phyloP scores from a whole-genome alignment of 1,139 yeast genomes.

The Kluyveromyces sp. region DNA sequence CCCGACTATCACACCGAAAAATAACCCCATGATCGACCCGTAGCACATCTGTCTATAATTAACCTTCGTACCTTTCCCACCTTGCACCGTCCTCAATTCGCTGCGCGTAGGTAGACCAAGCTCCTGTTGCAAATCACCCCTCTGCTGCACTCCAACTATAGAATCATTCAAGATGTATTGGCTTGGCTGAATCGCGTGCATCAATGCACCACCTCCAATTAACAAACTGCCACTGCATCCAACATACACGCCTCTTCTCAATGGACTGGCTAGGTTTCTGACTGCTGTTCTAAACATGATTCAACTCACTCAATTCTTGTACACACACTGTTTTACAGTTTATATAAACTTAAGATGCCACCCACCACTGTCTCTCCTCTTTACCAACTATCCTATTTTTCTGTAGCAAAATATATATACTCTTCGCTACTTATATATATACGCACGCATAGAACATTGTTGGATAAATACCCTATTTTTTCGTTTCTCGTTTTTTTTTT shows the following conservation, averaged over 20 bases:
- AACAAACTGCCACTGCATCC: constrained; percentile 2
- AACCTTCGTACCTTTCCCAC: constrained; percentile 14
- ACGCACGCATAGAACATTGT: too few species aligned
- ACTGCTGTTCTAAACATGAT: constrained; percentile 5
- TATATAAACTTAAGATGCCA: too few species aligned
- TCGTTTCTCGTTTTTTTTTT: too few species aligned
- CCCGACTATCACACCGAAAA: constrained; percentile 16
- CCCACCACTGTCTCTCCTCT: too few species aligned
- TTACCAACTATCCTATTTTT: too few species aligned
- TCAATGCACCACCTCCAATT: not conserved
- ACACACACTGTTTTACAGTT: not conserved
- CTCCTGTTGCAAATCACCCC: constrained; percentile 9
- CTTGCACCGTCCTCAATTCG: constrained; percentile 11
- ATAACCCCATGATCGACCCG: constrained; percentile 21
- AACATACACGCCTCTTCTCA: constrained; percentile 1
- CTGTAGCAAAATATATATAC: too few species aligned
- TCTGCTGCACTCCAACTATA: constrained; percentile 13
- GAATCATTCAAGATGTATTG: constrained; percentile 14
- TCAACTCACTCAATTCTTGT: not conserved
- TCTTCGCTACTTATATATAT: too few species aligned
- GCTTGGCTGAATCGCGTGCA: constrained; percentile 1
- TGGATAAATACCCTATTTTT: too few species aligned
- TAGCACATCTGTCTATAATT: constrained; percentile 18
- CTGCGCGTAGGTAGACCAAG: constrained; percentile 9
- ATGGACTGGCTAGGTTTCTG: not conserved